A percentile compares a stretch with the other conserved stretches of the same genome.
Evolutionary conservation across 2,329 filamentous ascomycete species (phyloP).

Genomic region (Davidsoniella australis): DNA sequence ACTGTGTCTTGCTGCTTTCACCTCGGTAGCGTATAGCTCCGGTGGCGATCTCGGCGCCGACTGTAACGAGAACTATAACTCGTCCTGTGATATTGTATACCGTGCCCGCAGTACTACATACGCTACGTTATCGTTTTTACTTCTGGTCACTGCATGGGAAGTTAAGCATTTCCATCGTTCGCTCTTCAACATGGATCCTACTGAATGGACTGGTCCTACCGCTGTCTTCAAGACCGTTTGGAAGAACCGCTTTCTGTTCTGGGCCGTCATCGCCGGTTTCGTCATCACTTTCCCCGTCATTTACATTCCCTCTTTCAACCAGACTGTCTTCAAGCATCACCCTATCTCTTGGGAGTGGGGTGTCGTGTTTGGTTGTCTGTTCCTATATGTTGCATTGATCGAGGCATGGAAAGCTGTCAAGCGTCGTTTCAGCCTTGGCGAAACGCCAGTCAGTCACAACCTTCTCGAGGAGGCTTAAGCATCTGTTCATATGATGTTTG

Average conservation of each 20-base stretch:
- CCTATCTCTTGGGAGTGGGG: conserved; percentile 58
- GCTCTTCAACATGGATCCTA: conserved; percentile 48
- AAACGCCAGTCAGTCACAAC: background rate
- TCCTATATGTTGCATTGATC: conserved; percentile 43
- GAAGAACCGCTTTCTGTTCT: conserved; percentile 51
- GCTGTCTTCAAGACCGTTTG: conserved; percentile 44
- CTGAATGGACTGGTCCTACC: conserved; percentile 29
- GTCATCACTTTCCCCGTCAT: conserved; percentile 43
- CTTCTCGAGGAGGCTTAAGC: conserved; percentile 4
- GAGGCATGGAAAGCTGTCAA: conserved; percentile 57
- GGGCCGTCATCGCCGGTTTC: conserved; percentile 43
- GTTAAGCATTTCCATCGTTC: conserved; percentile 54
- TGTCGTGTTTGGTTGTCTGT: conserved; percentile 41
- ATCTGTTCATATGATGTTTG: background rate
- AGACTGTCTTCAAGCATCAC: conserved; percentile 50
- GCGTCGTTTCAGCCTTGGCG: conserved; percentile 26
- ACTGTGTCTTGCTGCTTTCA: conserved; percentile 44
- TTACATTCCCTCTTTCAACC: conserved; percentile 52
- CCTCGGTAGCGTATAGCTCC: conserved; percentile 37
- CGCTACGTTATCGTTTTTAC: conserved; percentile 49
- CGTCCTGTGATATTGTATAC: conserved; percentile 39
- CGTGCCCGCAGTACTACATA: conserved; percentile 52
- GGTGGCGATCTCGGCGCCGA: conserved; percentile 28
- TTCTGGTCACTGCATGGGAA: conserved; percentile 56
- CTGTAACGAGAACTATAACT: conserved; percentile 39